phyloP scores from a whole-genome alignment of 1,139 yeast genomes.

The Suhomyces terraborum region DNA sequence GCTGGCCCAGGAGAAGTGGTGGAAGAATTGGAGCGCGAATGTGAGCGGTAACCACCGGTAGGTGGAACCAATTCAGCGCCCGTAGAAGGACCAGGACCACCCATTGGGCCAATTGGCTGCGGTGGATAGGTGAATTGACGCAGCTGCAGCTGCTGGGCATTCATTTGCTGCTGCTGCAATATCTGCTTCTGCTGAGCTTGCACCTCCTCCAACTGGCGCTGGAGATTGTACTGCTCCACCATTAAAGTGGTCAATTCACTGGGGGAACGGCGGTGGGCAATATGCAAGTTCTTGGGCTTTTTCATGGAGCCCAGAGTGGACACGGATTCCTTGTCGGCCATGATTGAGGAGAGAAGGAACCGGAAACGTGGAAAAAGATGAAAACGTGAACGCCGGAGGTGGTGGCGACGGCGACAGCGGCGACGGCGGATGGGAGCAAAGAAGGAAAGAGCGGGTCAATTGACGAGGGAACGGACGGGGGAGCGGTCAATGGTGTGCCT shows the following conservation, averaged over 20 bases:
- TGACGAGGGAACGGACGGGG: conserved; percentile 5
- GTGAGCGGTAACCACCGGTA: conserved; percentile 27
- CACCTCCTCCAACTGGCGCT: conserved; percentile 86
- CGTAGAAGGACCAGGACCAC: neutral
- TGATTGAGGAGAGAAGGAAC: conserved; percentile 5
- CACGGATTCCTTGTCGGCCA: conserved; percentile 18
- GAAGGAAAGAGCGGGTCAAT: conserved; percentile 4
- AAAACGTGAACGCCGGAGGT: neutral
- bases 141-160: conserved; percentile 23
- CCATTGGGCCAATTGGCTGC: conserved; percentile 11
- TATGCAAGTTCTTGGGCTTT: conserved; percentile 58
- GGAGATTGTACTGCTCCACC: conserved; percentile 91
- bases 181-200: conserved; percentile 92
- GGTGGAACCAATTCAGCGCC: conserved; percentile 32
- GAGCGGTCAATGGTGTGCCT: neutral
- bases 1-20: conserved; percentile 19
- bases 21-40: conserved; percentile 45
- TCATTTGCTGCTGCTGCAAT: conserved; percentile 62
- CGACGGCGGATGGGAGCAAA: conserved; percentile 4
- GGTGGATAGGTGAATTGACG: conserved; percentile 22
- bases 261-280: conserved; percentile 94
- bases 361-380: neutral
- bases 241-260: conserved; percentile 91
- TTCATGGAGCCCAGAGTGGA: conserved; percentile 22
- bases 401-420: neutral